Evolutionary conservation across 2,329 filamentous ascomycete genomes (phyloP).

Genomic region (Aphanocladium album): DNA sequence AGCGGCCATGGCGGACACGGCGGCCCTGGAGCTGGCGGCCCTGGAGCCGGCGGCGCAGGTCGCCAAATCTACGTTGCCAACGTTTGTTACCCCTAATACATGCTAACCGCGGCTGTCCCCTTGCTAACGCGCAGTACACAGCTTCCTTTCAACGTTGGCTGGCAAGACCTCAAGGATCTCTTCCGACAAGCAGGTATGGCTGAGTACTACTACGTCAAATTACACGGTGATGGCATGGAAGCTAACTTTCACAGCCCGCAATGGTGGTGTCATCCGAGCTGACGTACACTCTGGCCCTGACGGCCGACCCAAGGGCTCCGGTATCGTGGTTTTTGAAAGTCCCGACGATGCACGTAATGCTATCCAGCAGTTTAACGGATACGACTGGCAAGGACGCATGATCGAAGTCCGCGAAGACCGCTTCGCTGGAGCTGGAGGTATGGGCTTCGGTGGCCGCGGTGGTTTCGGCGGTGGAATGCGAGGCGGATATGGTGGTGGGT

Average conservation of each 20-base stretch:
- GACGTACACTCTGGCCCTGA: slow-evolving; percentile 92
- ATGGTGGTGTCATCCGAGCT: slow-evolving; percentile 82
- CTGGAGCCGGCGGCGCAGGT: slow-evolving; percentile 56
- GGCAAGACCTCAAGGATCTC: slow-evolving; percentile 98
- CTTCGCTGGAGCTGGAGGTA: slow-evolving; percentile 65
- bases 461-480: slow-evolving; percentile 55
- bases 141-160: slow-evolving; percentile 96
- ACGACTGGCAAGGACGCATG: slow-evolving; percentile 92
- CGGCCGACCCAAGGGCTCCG: slow-evolving; percentile 91
- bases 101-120: slow-evolving; percentile 15
- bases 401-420: slow-evolving; percentile 96
- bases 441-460: slow-evolving; percentile 50
- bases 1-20: slow-evolving; percentile 46
- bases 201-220: neutral
- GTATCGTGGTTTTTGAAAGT: slow-evolving; percentile 94
- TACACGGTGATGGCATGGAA: neutral
- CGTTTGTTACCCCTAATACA: slow-evolving; percentile 60
- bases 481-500: slow-evolving; percentile 54
- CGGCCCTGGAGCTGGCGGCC: slow-evolving; percentile 37
- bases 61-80: slow-evolving; percentile 97
- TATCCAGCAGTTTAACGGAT: slow-evolving; percentile 96
- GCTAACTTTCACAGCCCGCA: slow-evolving; percentile 36
- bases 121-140: slow-evolving; percentile 34
- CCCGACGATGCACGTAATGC: slow-evolving; percentile 92
- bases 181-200: slow-evolving; percentile 94